Evolutionary conservation across 2,329 filamentous ascomycete genomes (phyloP).

Genomic region (Talaromyces piceae): DNA sequence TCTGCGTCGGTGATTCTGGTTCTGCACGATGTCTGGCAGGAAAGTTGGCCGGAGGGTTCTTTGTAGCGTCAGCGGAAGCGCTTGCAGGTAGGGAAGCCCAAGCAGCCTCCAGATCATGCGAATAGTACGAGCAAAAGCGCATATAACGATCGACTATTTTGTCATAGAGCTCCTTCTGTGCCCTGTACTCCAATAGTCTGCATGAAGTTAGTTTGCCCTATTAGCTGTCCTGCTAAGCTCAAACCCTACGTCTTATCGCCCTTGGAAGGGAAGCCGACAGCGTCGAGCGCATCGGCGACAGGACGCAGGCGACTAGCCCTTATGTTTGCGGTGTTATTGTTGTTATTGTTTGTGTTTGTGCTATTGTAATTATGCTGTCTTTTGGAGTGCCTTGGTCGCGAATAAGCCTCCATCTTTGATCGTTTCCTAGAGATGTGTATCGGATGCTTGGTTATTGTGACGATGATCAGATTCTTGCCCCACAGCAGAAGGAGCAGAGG

Average conservation of each 20-base stretch:
- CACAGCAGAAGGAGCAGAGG: slow-evolving; percentile 11
- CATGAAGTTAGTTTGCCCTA: slow-evolving; percentile 1
- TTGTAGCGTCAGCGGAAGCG: slow-evolving; percentile 30
- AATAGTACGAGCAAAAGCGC: slow-evolving; percentile 72
- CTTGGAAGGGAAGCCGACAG: slow-evolving; percentile 80
- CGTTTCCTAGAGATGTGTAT: slow-evolving; percentile 6
- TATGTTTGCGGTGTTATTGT: not conserved
- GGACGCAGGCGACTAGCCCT: slow-evolving; percentile 57
- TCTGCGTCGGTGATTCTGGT: not conserved
- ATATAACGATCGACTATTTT: slow-evolving; percentile 85
- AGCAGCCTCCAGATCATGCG: slow-evolving; percentile 65
- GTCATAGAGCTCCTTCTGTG: slow-evolving; percentile 78
- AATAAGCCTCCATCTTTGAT: slow-evolving; percentile 7
- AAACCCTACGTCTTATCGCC: slow-evolving; percentile 72
- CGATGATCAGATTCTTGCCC: not conserved
- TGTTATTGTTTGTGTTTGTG: not conserved
- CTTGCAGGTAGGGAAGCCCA: slow-evolving; percentile 57
- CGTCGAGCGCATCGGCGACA: slow-evolving; percentile 56
- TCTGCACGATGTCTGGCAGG: slow-evolving; percentile 6
- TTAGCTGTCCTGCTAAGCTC: not conserved
- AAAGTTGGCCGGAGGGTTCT: slow-evolving; percentile 26
- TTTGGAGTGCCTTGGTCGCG: slow-evolving; percentile 2
- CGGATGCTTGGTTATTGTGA: not conserved
- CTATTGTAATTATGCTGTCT: not conserved
- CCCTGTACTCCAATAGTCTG: slow-evolving; percentile 65